These are phyloP conservation scores for Hyphochytrium catenoides DNA, from an alignment of 352 stramenopile species.

Conservation along the genomic window DNA sequence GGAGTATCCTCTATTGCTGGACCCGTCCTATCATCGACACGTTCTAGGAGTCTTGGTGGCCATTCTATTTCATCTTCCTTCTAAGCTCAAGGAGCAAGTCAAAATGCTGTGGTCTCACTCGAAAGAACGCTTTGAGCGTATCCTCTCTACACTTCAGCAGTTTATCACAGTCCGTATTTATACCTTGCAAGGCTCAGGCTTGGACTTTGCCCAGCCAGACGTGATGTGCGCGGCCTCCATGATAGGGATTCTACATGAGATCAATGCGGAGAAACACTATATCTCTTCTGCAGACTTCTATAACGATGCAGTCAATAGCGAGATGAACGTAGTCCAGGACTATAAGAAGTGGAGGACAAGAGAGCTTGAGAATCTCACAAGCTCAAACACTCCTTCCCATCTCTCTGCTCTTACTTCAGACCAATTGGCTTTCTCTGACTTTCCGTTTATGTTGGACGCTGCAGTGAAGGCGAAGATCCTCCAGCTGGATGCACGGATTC, in stretches of 20 bases:
- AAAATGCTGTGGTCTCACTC: slow-evolving; percentile 24
- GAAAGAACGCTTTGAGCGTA: slow-evolving; percentile 26
- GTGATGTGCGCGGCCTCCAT: slow-evolving; percentile 41
- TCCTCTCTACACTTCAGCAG: slow-evolving; percentile 42
- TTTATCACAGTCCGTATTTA: slow-evolving; percentile 39
- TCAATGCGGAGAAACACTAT: slow-evolving; percentile 26
- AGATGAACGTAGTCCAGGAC: slow-evolving; percentile 48
- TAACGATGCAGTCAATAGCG: slow-evolving; percentile 48
- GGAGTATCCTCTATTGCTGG: slow-evolving; percentile 37
- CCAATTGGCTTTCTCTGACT: slow-evolving; percentile 52
- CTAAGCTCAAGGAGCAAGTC: slow-evolving; percentile 22
- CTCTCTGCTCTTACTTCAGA: slow-evolving; percentile 40
- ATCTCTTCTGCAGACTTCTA: slow-evolving; percentile 43
- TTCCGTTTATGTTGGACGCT: slow-evolving; percentile 41
- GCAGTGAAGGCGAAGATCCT: slow-evolving; percentile 44
- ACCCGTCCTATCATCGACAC: slow-evolving; percentile 40
- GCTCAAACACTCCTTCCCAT: too few species aligned
- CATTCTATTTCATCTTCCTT: slow-evolving; percentile 29
- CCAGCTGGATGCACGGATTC: slow-evolving; percentile 42
- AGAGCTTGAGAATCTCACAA: too few species aligned
- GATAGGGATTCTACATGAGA: slow-evolving; percentile 28
- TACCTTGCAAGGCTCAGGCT: slow-evolving; percentile 26
- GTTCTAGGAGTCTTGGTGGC: slow-evolving; percentile 34
- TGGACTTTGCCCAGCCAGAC: too few species aligned
- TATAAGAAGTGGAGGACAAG: slow-evolving; percentile 37